Evolutionary conservation across 2,329 filamentous ascomycete species (phyloP), one percentile per base, ranked within the genome.

Genomic region (Pestalotiopsis sp.): DNA sequence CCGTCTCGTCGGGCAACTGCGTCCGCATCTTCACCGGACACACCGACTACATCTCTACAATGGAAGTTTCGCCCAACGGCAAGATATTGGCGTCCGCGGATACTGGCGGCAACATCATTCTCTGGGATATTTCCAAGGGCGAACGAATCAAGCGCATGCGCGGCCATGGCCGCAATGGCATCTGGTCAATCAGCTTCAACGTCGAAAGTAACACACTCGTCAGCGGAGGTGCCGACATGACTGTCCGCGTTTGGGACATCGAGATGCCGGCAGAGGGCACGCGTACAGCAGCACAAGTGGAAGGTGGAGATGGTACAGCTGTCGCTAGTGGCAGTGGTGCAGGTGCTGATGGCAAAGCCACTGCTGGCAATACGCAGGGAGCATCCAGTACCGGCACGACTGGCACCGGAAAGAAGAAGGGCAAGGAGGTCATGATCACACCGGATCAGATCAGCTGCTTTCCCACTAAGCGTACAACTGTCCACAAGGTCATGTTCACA

Each of bases 401-500:
- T 14, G 75, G 81, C 17, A 76, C 75, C 1, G 78, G 80, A 41
- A 74, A 91, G 86, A 97, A 97, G 83, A 93, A 93, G 80, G 89
- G 88, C 68, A 98, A 98, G 80, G 95, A 98, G 75, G 93, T 94
- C 3, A 93, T 93, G 75, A 92, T 97, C 59, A 95, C 92, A 0
- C 91, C 94, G 0, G 96, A 99, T 77, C 96, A 98, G 81, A 97
- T 99, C 81, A 94, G 90, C 72, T 95, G 93, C 0, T 98, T 98
- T 78, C 91, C 94, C 0, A 98, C 96, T 3, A 99, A 99, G 87
- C 97, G 97, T 82, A 95, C 92, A 17, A 95, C 95, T 0, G 93
- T 98, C 12, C 93, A 97, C 81, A 96, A 95, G 81, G 95, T 97
- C 66, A 90, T 92, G 76, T 98, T 98, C 76, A 98, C 96, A 3